A percentile compares a stretch with the other conserved stretches of the same genome.
phyloP scores from a whole-genome alignment of 345 rosid species.

The Lagerstroemia speciosa region DNA sequence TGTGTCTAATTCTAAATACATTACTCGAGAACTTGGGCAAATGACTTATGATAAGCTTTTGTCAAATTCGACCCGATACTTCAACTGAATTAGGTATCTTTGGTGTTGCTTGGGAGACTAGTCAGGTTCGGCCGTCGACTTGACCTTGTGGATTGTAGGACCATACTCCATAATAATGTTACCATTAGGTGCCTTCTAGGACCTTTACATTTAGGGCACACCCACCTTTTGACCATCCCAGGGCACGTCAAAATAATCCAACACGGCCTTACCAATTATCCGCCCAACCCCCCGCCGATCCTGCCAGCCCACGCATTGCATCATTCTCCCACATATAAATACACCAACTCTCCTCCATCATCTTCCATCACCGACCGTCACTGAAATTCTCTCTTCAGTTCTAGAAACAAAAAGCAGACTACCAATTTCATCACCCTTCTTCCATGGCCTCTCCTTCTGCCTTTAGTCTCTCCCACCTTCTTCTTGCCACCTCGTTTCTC shows the following conservation, averaged over 20 bases:
- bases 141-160: neutral
- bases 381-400: neutral
- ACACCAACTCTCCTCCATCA: neutral
- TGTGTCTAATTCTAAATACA: too few species aligned
- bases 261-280: too few species aligned
- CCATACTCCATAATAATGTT: neutral
- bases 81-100: neutral
- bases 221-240: slow-evolving; percentile 2
- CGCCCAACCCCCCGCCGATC: too few species aligned
- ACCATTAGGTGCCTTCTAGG: neutral
- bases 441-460: neutral
- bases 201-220: neutral
- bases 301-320: neutral
- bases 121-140: neutral
- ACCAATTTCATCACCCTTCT: neutral
- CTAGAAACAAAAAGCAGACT: too few species aligned
- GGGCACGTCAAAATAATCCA: neutral
- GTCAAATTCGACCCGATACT: neutral
- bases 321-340: slow-evolving; percentile 1
- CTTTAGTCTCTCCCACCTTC: neutral
- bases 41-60: neutral
- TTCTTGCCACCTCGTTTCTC: neutral
- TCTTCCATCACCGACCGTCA: neutral
- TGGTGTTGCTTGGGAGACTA: neutral
- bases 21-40: too few species aligned